Base-by-base conservation (phyloP, 1,284 basidiomycete species). In the Peniophora sp. region DNA sequence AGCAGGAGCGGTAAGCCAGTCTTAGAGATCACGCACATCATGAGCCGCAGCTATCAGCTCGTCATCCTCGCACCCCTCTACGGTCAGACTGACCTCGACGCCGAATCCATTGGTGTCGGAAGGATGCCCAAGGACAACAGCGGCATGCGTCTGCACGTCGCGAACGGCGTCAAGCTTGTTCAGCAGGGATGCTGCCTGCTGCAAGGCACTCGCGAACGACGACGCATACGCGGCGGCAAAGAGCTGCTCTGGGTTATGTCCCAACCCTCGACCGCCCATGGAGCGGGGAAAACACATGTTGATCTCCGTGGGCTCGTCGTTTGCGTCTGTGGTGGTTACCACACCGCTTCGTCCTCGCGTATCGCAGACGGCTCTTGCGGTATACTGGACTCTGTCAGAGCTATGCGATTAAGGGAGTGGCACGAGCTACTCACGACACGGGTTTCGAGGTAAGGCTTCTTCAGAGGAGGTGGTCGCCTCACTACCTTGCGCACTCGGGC, bases 201-300 rank as follows among this genome's bases (percentile, higher is more conserved):
- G 39, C 8, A 41, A 16, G 39, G 39, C 20, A 16, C 20, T 41
- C 20, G 39, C 39, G 23, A 43, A 41, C 2, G 12, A 24, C 20
- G 43, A 50, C 11, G 67, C 59, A 54, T 70, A 71, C 24, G 68
- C 68, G 61, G 67, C 65, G 17, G 68, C 70, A 54, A 73, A 71
- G 19, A 73, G 62, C 53, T 73, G 70, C 52, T 73, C 71, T 2
- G 71, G 71, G 56, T 73, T 73, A 54, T 68, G 61, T 2, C 71
- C 71, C 35, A 69, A 61, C 45, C 70, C 71, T 46, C 65, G 65
- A 16, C 71, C 71, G 14, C 70, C 71, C n/a, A 67, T 52, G 25
- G 57, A 59, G 54, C 67, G 67, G 0, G 71, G 71, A 46, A 60
- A 59, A 2, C 65, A 58, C 52, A 71, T 61, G 43, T 64, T 64